Evolutionary conservation across 2,329 filamentous ascomycete species (phyloP), one percentile per base, ranked within the genome.

Genomic region (Phyllachora maydis): DNA sequence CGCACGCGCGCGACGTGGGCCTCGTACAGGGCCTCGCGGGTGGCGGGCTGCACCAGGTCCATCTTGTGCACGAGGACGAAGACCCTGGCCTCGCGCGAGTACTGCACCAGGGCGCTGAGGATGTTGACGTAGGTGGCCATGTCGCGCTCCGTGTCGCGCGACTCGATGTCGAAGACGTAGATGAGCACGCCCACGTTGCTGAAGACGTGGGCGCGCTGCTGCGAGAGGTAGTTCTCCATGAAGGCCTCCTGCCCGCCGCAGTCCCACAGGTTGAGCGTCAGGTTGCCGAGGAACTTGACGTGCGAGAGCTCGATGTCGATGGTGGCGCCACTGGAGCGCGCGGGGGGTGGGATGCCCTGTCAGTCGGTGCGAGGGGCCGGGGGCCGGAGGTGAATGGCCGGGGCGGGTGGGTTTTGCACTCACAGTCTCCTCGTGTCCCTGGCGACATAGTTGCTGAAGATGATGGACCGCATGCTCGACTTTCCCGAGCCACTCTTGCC

Each of bases 31-130:
- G 67, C 56, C 41, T 82, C 72, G 30, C 83, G 76, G 35, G 75
- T 67, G 27, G 75, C 65, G 18, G 71, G 65, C 35, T 83, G 76
- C 23, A 95, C 81, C 14, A 98, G 65, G 45, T 98, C 88, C 77
- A 98, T 93, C 52, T 98, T 98, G 69, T 98, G 88, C 35, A 98
- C 77, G 21, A 98, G 67, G 30, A 88, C 77, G 52, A 95, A 98
- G 39, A 98, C 73, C 44, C 78, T 77, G 31, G 85, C 81, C 3
- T 57, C 54, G 16, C 65, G 57, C 22, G 78, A 90, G 58, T 71
- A 91, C 50, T 95, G 83, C 26, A 73, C 65, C 18, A 98, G 61
- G 1, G 88, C 88, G 23, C 73, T 68, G 36, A 95, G 79, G 44
- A 95, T 88, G 34, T 78, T 75, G 24, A 74, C 70, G 55, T 95